Conservation (phyloP, 768 basidiomycete species). For the Paxillus involutus region DNA sequence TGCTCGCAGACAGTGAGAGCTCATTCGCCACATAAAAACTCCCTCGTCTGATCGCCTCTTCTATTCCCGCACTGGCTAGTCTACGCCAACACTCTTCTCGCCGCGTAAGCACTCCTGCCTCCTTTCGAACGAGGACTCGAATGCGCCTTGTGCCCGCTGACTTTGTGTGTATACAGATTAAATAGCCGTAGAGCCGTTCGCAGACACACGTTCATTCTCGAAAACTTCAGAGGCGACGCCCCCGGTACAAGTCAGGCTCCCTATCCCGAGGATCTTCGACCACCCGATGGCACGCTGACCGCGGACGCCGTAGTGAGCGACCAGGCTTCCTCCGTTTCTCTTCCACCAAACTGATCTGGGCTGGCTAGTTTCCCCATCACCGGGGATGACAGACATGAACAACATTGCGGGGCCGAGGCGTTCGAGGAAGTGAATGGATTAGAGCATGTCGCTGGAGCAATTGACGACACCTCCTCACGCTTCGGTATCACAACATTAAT, state of each 20-base stretch:
- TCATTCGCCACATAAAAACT: neutral
- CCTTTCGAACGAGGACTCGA: neutral
- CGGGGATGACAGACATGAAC: too few relatives aligned
- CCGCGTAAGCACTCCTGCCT: neutral
- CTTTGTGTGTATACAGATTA: neutral
- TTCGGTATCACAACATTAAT: too few relatives aligned
- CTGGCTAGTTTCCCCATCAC: too few relatives aligned
- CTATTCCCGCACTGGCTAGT: neutral
- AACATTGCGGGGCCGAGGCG: too few relatives aligned
- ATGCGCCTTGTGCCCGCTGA: neutral
- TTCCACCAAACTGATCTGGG: too few relatives aligned
- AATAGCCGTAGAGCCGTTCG: neutral
- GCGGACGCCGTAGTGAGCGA: neutral
- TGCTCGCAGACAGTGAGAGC: conserved; percentile 4
- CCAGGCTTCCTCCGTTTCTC: neutral
- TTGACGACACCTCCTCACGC: too few relatives aligned
- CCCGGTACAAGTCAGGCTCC: neutral
- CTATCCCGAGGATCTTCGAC: neutral
- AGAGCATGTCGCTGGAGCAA: too few relatives aligned
- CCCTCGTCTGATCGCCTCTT: neutral
- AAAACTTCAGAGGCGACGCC: neutral
- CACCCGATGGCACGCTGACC: neutral
- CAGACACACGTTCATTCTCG: neutral
- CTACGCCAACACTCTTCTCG: neutral
- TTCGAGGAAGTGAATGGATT: too few relatives aligned